phyloP scores from a whole-genome alignment of 2,329 filamentous ascomycete species.

The Hypomyces rosellus region DNA sequence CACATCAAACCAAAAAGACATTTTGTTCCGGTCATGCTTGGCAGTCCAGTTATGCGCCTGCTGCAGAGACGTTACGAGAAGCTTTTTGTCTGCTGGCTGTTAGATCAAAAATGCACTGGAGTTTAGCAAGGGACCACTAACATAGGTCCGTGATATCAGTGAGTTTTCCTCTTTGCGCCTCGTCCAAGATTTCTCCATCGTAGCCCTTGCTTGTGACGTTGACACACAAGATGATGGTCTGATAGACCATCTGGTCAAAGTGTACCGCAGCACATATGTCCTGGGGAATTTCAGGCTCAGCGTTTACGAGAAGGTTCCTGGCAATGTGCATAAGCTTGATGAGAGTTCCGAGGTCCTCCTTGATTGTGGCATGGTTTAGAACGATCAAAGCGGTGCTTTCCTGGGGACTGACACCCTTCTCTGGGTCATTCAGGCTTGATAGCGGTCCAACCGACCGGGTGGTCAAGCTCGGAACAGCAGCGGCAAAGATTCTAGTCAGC shows the following conservation, averaged over 20 bases:
- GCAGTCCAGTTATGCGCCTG: constrained; percentile 65
- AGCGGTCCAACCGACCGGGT: constrained; percentile 53
- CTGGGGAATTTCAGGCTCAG: constrained; percentile 58
- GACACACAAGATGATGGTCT: constrained; percentile 58
- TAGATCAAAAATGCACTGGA: not conserved
- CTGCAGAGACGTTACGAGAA: constrained; percentile 59
- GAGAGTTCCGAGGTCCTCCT: constrained; percentile 56
- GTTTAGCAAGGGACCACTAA: constrained; percentile 29
- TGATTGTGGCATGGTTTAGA: constrained; percentile 54
- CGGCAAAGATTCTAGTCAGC: constrained; percentile 54
- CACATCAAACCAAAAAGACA: constrained; percentile 62
- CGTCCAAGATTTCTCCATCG: constrained; percentile 57
- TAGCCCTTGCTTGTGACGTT: constrained; percentile 63
- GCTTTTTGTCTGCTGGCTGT: constrained; percentile 51
- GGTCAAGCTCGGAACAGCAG: constrained; percentile 54
- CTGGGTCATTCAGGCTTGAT: constrained; percentile 46
- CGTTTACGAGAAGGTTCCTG: constrained; percentile 57
- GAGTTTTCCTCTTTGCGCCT: constrained; percentile 49
- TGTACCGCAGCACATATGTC: constrained; percentile 58
- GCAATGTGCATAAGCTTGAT: constrained; percentile 64
- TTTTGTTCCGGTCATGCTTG: constrained; percentile 63
- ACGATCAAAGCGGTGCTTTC: constrained; percentile 58
- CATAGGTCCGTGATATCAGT: constrained; percentile 60
- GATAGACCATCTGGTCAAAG: constrained; percentile 61
- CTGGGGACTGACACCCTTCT: constrained; percentile 52